A percentile compares a stretch with the other conserved stretches of the same genome.
Conservation (phyloP, 2,329 filamentous ascomycete species). For the Ambrosiella beaveri region DNA sequence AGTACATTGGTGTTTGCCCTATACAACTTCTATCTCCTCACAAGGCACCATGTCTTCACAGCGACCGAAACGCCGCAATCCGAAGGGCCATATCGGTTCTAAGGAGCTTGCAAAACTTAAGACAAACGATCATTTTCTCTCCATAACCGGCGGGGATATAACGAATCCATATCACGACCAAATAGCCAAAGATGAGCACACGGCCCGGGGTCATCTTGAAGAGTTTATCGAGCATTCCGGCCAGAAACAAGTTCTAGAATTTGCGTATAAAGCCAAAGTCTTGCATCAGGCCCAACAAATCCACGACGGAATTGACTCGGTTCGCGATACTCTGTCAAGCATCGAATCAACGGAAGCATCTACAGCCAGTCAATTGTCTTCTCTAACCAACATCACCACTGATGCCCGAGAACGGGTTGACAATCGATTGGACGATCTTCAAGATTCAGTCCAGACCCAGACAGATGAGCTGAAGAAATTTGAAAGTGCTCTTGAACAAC, state of each 20-base stretch:
- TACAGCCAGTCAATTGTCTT: slow-evolving; percentile 7
- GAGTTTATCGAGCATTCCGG: slow-evolving; percentile 6
- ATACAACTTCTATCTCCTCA: too few relatives aligned
- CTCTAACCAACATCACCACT: background rate
- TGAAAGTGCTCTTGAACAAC: background rate
- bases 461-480: slow-evolving; percentile 8
- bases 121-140: background rate
- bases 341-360: slow-evolving; percentile 9
- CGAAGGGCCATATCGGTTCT: background rate
- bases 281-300: slow-evolving; percentile 7
- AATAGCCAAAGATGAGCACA: background rate
- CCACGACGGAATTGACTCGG: background rate
- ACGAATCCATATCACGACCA: slow-evolving; percentile 1
- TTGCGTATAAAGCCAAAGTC: slow-evolving; percentile 11
- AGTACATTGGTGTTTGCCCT: too few relatives aligned
- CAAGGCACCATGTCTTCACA: background rate
- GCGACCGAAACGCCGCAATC: background rate
- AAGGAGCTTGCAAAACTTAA: background rate
- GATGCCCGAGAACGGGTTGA: slow-evolving; percentile 3
- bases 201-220: slow-evolving; percentile 1
- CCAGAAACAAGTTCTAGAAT: slow-evolving; percentile 7
- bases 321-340: slow-evolving; percentile 8
- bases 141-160: background rate
- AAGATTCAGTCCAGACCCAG: background rate
- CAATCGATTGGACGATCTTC: slow-evolving; percentile 5